These are phyloP conservation scores for Microbotryum intermedium DNA, from an alignment of 1,284 basidiomycete species.

Conservation along the genomic window DNA sequence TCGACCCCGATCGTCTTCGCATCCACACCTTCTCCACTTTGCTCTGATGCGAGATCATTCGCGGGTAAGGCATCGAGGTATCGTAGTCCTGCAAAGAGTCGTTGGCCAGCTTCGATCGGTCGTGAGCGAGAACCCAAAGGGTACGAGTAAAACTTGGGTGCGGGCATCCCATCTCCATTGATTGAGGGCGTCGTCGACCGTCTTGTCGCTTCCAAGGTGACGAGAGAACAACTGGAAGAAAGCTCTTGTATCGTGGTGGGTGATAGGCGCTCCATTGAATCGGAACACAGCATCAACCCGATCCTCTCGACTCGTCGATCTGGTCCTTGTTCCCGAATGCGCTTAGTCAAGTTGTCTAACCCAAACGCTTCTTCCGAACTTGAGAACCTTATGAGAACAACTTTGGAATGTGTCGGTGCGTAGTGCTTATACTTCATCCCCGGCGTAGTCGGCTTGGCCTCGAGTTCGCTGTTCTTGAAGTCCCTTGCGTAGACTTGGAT, in stretches of 20 bases:
- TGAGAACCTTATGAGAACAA: conserved; percentile 50
- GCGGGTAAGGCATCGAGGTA: conserved; percentile 16
- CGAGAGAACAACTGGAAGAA: background rate
- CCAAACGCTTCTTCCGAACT: background rate
- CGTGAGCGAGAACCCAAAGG: conserved; percentile 56
- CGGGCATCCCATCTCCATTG: too few species aligned
- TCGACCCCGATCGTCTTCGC: conserved; percentile 54
- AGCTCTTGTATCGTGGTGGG: background rate
- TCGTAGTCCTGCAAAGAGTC: conserved; percentile 80
- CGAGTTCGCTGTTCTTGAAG: conserved; percentile 56
- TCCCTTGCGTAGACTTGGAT: conserved; percentile 60
- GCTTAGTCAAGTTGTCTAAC: too few species aligned
- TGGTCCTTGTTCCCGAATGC: background rate
- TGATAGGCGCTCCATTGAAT: conserved; percentile 3
- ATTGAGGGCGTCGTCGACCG: too few species aligned
- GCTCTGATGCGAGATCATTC: background rate
- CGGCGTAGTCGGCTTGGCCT: conserved; percentile 69
- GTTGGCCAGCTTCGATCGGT: conserved; percentile 63
- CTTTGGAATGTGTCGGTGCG: conserved; percentile 75
- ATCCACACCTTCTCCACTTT: background rate
- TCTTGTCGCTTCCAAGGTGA: too few species aligned
- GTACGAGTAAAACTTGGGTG: conserved; percentile 34
- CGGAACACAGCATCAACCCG: conserved; percentile 30
- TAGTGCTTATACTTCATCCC: conserved; percentile 99
- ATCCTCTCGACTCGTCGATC: conserved; percentile 11